These are phyloP conservation scores for Cicer pinnatifidum DNA, from an alignment of 306 rosid genomes.

Conservation along the genomic window DNA sequence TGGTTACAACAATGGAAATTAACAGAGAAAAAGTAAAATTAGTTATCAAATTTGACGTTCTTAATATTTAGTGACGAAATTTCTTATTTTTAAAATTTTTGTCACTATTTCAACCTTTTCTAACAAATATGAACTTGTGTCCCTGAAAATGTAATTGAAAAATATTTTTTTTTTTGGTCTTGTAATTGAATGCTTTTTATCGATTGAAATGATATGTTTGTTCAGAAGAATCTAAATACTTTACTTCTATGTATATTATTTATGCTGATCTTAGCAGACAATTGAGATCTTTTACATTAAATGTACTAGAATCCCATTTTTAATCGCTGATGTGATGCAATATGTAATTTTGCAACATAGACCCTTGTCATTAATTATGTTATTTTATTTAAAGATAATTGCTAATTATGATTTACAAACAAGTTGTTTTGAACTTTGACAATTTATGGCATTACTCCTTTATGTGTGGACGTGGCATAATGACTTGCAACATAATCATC, in stretches of 20 bases:
- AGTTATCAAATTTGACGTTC: too few species aligned
- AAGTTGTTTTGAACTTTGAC: constrained; percentile 12
- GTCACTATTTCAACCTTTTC: too few species aligned
- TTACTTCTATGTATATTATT: too few species aligned
- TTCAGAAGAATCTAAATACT: constrained; percentile 26
- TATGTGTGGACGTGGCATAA: too few species aligned
- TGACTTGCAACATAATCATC: too few species aligned
- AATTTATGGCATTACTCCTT: too few species aligned
- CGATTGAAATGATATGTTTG: constrained; percentile 31
- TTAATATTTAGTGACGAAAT: too few species aligned
- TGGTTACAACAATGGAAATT: too few species aligned
- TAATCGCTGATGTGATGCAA: background rate
- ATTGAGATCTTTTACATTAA: too few species aligned
- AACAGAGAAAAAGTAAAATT: too few species aligned
- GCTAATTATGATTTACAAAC: constrained; percentile 4
- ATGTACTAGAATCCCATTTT: constrained; percentile 11
- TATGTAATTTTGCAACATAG: constrained; percentile 13
- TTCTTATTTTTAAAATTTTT: too few species aligned
- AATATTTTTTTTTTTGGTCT: background rate
- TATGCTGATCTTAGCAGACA: too few species aligned
- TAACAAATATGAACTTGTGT: background rate
- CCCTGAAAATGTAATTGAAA: constrained; percentile 19
- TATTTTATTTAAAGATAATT: constrained; percentile 22
- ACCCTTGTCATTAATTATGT: constrained; percentile 1
- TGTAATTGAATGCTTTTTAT: background rate